A percentile compares a stretch with the other conserved stretches of the same genome.
phyloP scores from a whole-genome alignment of 2,329 filamentous ascomycete genomes.

The Phialemonium atrogriseum region DNA sequence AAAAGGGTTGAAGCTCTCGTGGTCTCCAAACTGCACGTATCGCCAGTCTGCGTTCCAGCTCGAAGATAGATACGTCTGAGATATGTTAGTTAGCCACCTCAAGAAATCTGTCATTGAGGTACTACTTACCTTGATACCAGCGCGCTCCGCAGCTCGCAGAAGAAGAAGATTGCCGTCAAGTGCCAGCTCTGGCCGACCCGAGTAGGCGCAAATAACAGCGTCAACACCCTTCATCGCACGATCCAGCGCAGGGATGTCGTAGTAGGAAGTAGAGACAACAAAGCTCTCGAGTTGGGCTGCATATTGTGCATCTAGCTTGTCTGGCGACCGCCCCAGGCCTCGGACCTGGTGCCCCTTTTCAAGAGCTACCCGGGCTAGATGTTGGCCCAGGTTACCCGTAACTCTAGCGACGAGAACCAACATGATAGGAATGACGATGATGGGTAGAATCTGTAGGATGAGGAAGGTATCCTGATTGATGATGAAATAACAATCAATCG shows the following conservation, averaged over 20 bases:
- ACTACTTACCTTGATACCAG: conserved; percentile 22
- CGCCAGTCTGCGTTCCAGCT: no score
- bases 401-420: conserved; percentile 27
- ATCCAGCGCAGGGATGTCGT: conserved; percentile 5
- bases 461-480: no score
- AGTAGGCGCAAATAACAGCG: conserved; percentile 5
- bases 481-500: no score
- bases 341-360: conserved; percentile 23
- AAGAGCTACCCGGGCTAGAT: conserved; percentile 15
- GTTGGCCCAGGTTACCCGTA: conserved; percentile 25
- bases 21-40: no score
- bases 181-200: conserved; percentile 8
- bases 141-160: conserved; percentile 25
- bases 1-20: no score
- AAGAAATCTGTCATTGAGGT: no score
- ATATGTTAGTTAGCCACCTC: no score
- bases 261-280: not conserved
- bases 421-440: no score
- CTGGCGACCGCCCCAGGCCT: conserved; percentile 21
- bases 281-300: conserved; percentile 2
- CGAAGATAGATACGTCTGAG: no score
- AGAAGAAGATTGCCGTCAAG: conserved; percentile 27
- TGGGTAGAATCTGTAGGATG: no score
- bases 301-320: conserved; percentile 1
- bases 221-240: conserved; percentile 5